Base-by-base conservation (phyloP, 2,329 filamentous ascomycete species). In the Xylaria sp. region DNA sequence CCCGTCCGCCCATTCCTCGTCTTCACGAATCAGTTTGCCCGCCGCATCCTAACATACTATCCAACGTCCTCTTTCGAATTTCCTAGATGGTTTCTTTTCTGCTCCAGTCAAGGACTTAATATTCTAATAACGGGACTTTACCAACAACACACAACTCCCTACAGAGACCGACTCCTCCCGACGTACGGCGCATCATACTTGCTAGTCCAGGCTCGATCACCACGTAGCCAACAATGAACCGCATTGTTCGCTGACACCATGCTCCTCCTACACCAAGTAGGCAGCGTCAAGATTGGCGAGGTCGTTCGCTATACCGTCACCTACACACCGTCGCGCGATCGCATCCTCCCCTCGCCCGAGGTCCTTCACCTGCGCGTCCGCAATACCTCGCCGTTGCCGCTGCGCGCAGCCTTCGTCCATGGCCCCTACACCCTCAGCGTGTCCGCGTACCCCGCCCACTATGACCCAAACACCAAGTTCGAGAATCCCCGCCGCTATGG, bases 331-430 rank as follows among this genome's bases (percentile, higher is more conserved):
- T 90, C 91, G 46, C 87, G 90, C 76, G 96, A 98, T 81, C 93
- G 93, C 74, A 97, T 97, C 77, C 87, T 97, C 3, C 96, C 96
- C 4, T 91, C 93, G 4, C 95, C 95, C 33, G 84, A 91, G 72
- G 86, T 89, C 74, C 88, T 99, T 44, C 89, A 93, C 80, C 88
- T 99, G 54, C 93, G 93, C 74, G 90, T 99, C 79, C 95, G 93
- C 79, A 99, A 99, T 80, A 94, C 93, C 10, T 96, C 92, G 46
- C 92, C 93, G 66, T 93, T 97, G 72, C 93, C 96, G 17, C 85
- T 98, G 46, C 93, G 96, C 77, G 96, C 96, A 63, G 96, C 96
- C 65, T 99, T 97, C 79, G 91, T 99, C 63, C 96, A 97, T 81
- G 96, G 96, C 0, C 96, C 96, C 0, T 99, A 99, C 79, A 97